Evolutionary conservation across 2,329 filamentous ascomycete genomes (phyloP).

Genomic region (Coleophoma eucalyptorum): DNA sequence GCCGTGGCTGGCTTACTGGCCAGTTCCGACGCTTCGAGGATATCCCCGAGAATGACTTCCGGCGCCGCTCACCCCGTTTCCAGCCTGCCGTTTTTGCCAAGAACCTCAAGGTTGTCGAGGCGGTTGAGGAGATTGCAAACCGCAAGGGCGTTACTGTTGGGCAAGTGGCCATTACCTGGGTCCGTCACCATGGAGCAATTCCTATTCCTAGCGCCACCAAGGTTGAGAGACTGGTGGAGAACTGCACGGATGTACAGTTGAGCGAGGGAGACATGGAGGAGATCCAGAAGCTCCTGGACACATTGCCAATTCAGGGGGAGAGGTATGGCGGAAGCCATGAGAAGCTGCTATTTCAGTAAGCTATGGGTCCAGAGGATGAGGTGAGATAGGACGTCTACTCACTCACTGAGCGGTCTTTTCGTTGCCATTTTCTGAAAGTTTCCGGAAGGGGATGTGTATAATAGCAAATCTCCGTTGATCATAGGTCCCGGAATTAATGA

Average conservation of each 20-base stretch:
- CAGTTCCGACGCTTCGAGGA: constrained; percentile 2
- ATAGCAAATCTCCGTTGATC: too few relatives aligned
- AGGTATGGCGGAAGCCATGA: background rate
- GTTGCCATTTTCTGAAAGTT: too few relatives aligned
- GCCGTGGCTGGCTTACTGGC: constrained; percentile 43
- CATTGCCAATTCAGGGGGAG: constrained; percentile 1
- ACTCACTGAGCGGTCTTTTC: too few relatives aligned
- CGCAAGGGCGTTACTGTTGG: constrained; percentile 38
- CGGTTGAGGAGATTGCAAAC: constrained; percentile 37
- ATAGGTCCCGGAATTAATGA: too few relatives aligned
- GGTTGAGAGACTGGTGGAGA: constrained; percentile 20
- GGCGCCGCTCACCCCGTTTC: constrained; percentile 35
- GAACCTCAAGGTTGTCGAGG: constrained; percentile 42
- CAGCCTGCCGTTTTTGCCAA: constrained; percentile 41
- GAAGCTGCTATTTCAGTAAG: too few relatives aligned
- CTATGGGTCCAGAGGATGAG: too few relatives aligned
- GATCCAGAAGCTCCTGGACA: constrained; percentile 16
- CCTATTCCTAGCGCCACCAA: constrained; percentile 23
- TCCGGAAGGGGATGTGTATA: too few relatives aligned
- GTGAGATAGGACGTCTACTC: too few relatives aligned
- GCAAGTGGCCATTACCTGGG: background rate
- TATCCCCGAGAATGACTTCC: constrained; percentile 22
- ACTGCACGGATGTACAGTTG: constrained; percentile 15
- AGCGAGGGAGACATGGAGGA: constrained; percentile 20
- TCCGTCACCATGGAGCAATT: constrained; percentile 8